These are phyloP conservation scores for Sequoia sempervirens DNA, from an alignment of 75 land plant species.

Conservation along the genomic window DNA sequence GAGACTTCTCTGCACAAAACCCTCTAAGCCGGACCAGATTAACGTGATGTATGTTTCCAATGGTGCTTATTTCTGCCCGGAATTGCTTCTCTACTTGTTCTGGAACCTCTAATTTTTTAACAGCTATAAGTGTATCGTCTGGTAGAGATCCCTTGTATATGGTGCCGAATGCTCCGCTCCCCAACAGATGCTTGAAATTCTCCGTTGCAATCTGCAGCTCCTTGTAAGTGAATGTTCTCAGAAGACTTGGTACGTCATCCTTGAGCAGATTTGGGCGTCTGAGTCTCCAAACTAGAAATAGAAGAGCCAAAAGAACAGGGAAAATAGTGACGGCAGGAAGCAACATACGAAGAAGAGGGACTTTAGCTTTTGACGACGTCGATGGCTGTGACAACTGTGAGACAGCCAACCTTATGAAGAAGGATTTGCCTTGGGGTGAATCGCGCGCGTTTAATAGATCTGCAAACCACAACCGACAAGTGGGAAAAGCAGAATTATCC, in stretches of 20 bases:
- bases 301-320: no score
- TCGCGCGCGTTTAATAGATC: no score
- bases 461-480: no score
- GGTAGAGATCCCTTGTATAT: not conserved
- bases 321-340: no score
- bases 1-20: not conserved
- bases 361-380: no score
- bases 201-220: constrained; percentile 21
- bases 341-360: no score
- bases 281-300: no score
- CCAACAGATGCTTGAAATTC: constrained; percentile 21
- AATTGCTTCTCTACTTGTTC: constrained; percentile 23
- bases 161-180: constrained; percentile 23
- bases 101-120: constrained; percentile 22
- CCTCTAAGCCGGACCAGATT: not conserved
- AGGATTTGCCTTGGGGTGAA: no score
- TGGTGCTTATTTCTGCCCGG: constrained; percentile 22
- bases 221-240: constrained; percentile 17
- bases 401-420: no score
- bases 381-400: no score
- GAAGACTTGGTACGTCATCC: not conserved
- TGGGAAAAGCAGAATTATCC: no score
- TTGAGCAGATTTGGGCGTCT: no score
- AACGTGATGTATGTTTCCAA: not conserved
- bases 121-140: constrained; percentile 12